These are phyloP conservation scores for Eucalyptus viminalis DNA, from an alignment of 345 rosid genomes.

Conservation along the genomic window DNA sequence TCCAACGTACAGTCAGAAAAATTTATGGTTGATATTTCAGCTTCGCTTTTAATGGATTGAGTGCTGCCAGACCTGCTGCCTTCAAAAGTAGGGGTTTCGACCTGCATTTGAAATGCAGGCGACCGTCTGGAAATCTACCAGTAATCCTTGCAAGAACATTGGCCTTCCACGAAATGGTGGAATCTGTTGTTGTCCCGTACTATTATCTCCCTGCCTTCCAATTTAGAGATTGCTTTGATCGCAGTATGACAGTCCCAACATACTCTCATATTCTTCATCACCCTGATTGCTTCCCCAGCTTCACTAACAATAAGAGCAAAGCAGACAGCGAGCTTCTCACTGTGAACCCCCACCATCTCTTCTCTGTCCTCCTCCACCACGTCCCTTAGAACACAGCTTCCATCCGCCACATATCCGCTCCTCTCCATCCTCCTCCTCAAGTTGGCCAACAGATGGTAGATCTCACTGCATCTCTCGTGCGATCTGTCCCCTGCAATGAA, in stretches of 20 bases:
- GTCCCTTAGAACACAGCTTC: slow-evolving; percentile 22
- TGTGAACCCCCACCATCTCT: slow-evolving; percentile 21
- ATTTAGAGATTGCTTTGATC: slow-evolving; percentile 14
- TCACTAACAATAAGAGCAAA: slow-evolving; percentile 27
- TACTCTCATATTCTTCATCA: slow-evolving; percentile 25
- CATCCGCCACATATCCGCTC: slow-evolving; percentile 17
- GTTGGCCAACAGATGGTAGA: slow-evolving; percentile 10
- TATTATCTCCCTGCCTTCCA: slow-evolving; percentile 16
- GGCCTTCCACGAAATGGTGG: slow-evolving; percentile 21
- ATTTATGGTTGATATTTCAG: background rate
- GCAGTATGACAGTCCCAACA: slow-evolving; percentile 23
- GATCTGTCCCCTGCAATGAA: slow-evolving; percentile 19
- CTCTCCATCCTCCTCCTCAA: slow-evolving; percentile 10
- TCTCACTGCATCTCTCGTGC: slow-evolving; percentile 17
- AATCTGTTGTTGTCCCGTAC: slow-evolving; percentile 29
- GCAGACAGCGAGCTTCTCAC: slow-evolving; percentile 29
- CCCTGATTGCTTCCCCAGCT: slow-evolving; percentile 14
- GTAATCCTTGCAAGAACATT: slow-evolving; percentile 25
- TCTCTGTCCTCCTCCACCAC: slow-evolving; percentile 38
- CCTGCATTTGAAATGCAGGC: background rate
- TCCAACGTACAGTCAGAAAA: background rate
- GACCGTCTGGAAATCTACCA: slow-evolving; percentile 5
- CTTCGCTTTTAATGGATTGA: background rate
- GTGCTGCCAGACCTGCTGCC: background rate
- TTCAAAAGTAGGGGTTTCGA: background rate